These are phyloP conservation scores for Lentinula raphanica DNA, from an alignment of 768 basidiomycete genomes.

Conservation along the genomic window DNA sequence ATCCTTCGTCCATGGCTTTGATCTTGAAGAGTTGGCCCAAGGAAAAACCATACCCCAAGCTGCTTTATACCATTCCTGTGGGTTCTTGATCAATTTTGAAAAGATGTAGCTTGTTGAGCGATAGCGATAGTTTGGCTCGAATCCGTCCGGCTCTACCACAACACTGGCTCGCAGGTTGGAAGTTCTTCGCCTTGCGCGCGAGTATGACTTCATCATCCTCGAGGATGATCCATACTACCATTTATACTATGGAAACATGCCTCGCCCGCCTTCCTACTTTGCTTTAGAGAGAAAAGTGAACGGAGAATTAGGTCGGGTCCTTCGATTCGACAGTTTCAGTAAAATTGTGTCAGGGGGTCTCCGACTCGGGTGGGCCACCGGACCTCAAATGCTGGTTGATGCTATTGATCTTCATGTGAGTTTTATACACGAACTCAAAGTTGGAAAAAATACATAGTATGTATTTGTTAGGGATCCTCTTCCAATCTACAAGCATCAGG, in stretches of 20 bases:
- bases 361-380: slow-evolving; percentile 76
- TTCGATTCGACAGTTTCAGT: slow-evolving; percentile 87
- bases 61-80: slow-evolving; percentile 78
- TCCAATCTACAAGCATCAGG: slow-evolving; percentile 63
- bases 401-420: slow-evolving; percentile 68
- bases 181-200: slow-evolving; percentile 63
- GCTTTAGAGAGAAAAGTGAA: slow-evolving; percentile 57
- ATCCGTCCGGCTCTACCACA: slow-evolving; percentile 80
- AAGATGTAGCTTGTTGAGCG: background rate
- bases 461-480: slow-evolving; percentile 42
- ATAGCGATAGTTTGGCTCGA: slow-evolving; percentile 62
- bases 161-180: slow-evolving; percentile 62
- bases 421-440: slow-evolving; percentile 2
- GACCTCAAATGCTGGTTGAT: slow-evolving; percentile 62
- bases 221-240: slow-evolving; percentile 85
- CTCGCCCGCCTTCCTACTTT: slow-evolving; percentile 76
- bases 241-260: slow-evolving; percentile 62
- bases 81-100: slow-evolving; percentile 14
- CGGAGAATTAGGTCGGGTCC: slow-evolving; percentile 61
- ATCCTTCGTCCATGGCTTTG: slow-evolving; percentile 51
- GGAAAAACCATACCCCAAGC: slow-evolving; percentile 65
- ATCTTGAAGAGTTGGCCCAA: slow-evolving; percentile 71
- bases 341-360: slow-evolving; percentile 79
- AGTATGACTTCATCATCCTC: slow-evolving; percentile 75
- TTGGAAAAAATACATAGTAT: slow-evolving; percentile 5